Conservation (phyloP, 768 basidiomycete species). For the Mycena galericulata region DNA sequence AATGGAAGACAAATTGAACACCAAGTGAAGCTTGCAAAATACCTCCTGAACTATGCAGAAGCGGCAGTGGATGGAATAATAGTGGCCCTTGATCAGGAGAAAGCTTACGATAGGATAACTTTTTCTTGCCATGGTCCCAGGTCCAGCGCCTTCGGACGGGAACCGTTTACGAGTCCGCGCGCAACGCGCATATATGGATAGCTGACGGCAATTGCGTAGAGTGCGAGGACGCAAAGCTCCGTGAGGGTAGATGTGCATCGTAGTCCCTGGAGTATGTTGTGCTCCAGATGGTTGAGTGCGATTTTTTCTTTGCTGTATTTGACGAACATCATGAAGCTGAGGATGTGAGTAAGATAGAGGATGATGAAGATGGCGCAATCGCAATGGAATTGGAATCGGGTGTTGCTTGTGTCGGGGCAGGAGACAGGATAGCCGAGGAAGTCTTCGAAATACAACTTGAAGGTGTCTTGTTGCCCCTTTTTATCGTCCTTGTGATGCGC, state of each 20-base stretch:
- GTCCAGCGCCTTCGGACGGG: slow-evolving; percentile 39
- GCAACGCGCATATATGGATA: slow-evolving; percentile 31
- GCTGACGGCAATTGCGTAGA: slow-evolving; percentile 10
- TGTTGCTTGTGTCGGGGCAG: slow-evolving; percentile 53
- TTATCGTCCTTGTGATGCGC: slow-evolving; percentile 51
- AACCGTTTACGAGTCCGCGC: slow-evolving; percentile 21
- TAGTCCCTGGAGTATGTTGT: slow-evolving; percentile 42
- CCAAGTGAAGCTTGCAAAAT: too few relatives aligned
- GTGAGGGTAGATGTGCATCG: slow-evolving; percentile 42
- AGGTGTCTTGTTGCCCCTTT: slow-evolving; percentile 48
- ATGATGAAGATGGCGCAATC: slow-evolving; percentile 43
- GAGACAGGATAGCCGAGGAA: slow-evolving; percentile 34
- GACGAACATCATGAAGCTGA: slow-evolving; percentile 43
- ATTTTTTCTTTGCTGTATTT: slow-evolving; percentile 43
- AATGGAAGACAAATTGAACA: too few relatives aligned
- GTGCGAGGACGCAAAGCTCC: slow-evolving; percentile 3
- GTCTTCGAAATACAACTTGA: slow-evolving; percentile 36
- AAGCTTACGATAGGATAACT: too few relatives aligned
- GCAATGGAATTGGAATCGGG: slow-evolving; percentile 47
- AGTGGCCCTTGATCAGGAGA: too few relatives aligned
- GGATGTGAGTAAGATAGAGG: slow-evolving; percentile 35
- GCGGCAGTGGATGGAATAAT: too few relatives aligned
- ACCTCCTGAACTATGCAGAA: too few relatives aligned
- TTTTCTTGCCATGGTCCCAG: slow-evolving; percentile 40
- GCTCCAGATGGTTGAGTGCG: slow-evolving; percentile 49